A percentile compares a stretch with the other conserved stretches of the same genome.
Conservation (phyloP, 306 rosid genomes). For the Lotus japonicus region DNA sequence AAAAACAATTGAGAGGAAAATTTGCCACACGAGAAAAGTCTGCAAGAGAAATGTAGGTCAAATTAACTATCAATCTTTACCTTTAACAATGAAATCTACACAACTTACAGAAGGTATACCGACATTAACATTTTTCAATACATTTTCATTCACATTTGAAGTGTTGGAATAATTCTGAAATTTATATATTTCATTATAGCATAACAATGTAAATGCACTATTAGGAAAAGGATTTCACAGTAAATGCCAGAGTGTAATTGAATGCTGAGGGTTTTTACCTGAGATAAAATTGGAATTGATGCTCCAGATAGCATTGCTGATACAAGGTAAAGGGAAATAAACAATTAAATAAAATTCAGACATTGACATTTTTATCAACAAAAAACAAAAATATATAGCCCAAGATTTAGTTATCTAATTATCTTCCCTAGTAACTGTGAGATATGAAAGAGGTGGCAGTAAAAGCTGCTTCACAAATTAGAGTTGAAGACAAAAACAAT, state of each 20-base stretch:
- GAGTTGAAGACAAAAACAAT: neutral
- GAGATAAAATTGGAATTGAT: conserved; percentile 82
- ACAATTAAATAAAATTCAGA: conserved; percentile 18
- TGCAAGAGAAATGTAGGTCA: conserved; percentile 35
- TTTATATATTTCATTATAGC: neutral
- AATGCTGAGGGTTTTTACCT: conserved; percentile 32
- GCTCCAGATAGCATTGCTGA: conserved; percentile 83
- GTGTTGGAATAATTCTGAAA: neutral
- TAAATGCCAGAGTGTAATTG: neutral
- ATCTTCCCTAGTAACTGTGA: neutral
- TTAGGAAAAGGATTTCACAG: neutral
- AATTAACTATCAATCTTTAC: conserved; percentile 14
- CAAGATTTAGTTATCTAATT: neutral
- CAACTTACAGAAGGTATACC: neutral
- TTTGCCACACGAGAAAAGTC: conserved; percentile 97
- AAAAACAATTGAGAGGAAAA: conserved; percentile 65
- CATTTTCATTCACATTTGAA: neutral
- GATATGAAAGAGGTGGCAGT: neutral
- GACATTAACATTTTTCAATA: neutral
- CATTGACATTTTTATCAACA: neutral
- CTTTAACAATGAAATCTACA: neutral
- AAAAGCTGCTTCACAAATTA: conserved; percentile 2
- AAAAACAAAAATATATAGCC: neutral
- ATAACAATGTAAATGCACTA: neutral
- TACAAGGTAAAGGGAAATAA: conserved; percentile 24